Conservation (phyloP, 1,139 yeast genomes). For the Dujonia santamariae region DNA sequence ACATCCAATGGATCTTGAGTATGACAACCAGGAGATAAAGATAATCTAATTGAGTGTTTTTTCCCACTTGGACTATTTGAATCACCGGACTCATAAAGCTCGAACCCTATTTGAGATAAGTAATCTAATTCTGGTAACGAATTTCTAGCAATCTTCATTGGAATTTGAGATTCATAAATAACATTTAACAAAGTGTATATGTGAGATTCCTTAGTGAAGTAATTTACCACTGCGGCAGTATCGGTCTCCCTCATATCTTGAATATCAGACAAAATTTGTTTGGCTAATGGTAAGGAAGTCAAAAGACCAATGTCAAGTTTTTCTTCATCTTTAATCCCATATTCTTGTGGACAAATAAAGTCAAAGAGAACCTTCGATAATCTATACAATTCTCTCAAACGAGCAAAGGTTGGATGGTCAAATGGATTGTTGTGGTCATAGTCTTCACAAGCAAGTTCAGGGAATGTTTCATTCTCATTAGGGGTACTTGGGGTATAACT, state of each 20-base stretch:
- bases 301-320: constrained; percentile 92
- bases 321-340: constrained; percentile 94
- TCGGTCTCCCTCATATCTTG: constrained; percentile 75
- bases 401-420: constrained; percentile 75
- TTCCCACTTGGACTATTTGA: constrained; percentile 57
- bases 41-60: constrained; percentile 82
- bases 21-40: constrained; percentile 96
- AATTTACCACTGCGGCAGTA: constrained; percentile 79
- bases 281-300: constrained; percentile 91
- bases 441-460: constrained; percentile 12
- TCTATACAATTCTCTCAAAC: constrained; percentile 83
- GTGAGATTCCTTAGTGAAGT: constrained; percentile 96
- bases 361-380: constrained; percentile 92
- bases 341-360: constrained; percentile 97
- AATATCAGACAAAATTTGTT: constrained; percentile 79
- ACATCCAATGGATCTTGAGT: constrained; percentile 97
- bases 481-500: constrained; percentile 21
- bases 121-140: constrained; percentile 96
- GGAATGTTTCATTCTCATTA: constrained; percentile 11
- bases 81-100: constrained; percentile 80
- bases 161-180: constrained; percentile 89
- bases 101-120: constrained; percentile 91
- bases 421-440: constrained; percentile 56
- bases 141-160: constrained; percentile 90
- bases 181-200: constrained; percentile 91